These are phyloP conservation scores for Camelina laxa DNA, from an alignment of 345 rosid genomes.

Conservation along the genomic window DNA sequence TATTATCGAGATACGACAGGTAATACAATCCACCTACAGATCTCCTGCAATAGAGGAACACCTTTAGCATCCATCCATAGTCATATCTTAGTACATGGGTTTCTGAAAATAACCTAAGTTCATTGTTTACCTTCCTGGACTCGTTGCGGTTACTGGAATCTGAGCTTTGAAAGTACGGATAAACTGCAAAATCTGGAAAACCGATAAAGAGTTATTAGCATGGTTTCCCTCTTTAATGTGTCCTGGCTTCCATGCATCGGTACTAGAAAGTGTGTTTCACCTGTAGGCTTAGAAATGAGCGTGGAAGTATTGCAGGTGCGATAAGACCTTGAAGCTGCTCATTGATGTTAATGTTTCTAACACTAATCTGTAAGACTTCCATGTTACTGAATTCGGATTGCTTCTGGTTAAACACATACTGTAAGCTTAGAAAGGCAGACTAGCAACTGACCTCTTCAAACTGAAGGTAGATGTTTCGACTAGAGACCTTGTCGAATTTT, in stretches of 20 bases:
- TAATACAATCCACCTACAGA: constrained; percentile 87
- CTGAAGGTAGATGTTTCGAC: constrained; percentile 78
- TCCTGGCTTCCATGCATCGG: constrained; percentile 6
- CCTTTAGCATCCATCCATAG: constrained; percentile 37
- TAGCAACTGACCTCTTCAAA: constrained; percentile 82
- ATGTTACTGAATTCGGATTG: constrained; percentile 18
- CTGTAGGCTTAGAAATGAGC: constrained; percentile 80
- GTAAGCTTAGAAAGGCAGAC: constrained; percentile 26
- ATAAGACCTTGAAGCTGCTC: constrained; percentile 77
- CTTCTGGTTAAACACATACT: neutral
- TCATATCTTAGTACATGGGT: neutral
- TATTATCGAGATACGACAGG: constrained; percentile 75
- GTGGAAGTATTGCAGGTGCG: constrained; percentile 87
- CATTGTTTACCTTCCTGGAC: constrained; percentile 56
- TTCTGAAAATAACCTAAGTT: neutral
- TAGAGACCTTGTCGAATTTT: constrained; percentile 71
- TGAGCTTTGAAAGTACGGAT: constrained; percentile 75
- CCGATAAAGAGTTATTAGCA: constrained; percentile 18
- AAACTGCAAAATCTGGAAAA: constrained; percentile 79
- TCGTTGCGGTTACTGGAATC: constrained; percentile 65
- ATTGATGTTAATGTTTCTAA: constrained; percentile 77
- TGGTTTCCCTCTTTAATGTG: neutral
- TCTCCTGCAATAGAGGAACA: constrained; percentile 49
- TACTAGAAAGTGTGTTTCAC: constrained; percentile 38
- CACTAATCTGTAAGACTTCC: constrained; percentile 59